Evolutionary conservation across 2,329 filamentous ascomycete species (phyloP).

Genomic region (Davidsoniella australis): DNA sequence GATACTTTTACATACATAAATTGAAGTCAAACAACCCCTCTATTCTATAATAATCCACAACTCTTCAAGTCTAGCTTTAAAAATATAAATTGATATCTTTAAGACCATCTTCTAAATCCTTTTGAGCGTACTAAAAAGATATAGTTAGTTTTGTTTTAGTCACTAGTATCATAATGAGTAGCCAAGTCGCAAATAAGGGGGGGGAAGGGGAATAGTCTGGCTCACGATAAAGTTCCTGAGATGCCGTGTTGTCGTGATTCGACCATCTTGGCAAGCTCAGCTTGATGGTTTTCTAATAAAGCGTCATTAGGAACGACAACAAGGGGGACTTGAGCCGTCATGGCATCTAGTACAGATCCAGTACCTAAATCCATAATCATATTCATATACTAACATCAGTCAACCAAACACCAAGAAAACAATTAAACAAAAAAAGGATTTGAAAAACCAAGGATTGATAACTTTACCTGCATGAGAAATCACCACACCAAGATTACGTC

Average conservation of each 20-base stretch:
- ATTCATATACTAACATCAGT: not conserved
- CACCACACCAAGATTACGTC: conserved; percentile 47
- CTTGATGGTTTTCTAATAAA: conserved; percentile 80
- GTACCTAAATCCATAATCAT: conserved; percentile 42
- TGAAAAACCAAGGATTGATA: too few relatives aligned
- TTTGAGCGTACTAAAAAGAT: too few relatives aligned
- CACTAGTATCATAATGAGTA: too few relatives aligned
- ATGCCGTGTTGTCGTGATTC: conserved; percentile 20
- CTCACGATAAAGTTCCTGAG: conserved; percentile 6
- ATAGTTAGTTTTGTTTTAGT: too few relatives aligned
- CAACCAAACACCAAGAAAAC: not conserved
- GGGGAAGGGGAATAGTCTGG: not conserved
- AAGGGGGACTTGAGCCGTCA: conserved; percentile 57
- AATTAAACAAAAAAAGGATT: not conserved
- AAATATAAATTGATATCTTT: too few relatives aligned
- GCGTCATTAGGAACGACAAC: conserved; percentile 75
- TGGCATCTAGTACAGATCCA: conserved; percentile 71
- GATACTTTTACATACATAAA: too few relatives aligned
- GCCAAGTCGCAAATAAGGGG: not conserved
- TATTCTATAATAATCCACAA: too few relatives aligned
- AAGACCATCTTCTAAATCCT: too few relatives aligned
- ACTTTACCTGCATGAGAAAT: conserved; percentile 71
- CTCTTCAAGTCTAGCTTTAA: too few relatives aligned
- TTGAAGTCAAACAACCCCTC: too few relatives aligned
- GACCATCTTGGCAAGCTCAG: conserved; percentile 66